Evolutionary conservation across 768 basidiomycete species (phyloP).

Genomic region (Psilocybe tampanensis): DNA sequence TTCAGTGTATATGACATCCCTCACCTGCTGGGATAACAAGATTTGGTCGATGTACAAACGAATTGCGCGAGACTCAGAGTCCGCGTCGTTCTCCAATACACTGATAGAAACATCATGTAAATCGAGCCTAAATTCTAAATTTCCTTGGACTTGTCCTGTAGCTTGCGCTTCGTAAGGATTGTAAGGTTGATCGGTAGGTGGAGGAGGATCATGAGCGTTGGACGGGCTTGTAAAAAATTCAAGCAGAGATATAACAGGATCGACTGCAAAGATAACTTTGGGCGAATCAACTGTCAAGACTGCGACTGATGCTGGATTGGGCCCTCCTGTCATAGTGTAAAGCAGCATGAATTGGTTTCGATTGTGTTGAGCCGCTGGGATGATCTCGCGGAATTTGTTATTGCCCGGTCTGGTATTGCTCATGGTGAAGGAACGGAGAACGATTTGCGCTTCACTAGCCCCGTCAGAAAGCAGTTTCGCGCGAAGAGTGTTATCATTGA

Average conservation of each 20-base stretch:
- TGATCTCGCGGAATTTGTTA: conserved; percentile 91
- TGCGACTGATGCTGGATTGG: conserved; percentile 60
- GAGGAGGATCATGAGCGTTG: conserved; percentile 1
- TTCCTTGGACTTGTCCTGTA: conserved; percentile 10
- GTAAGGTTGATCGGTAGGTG: conserved; percentile 1
- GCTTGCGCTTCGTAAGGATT: neutral
- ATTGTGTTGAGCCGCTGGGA: conserved; percentile 87
- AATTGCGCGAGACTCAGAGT: conserved; percentile 83
- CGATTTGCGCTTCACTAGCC: conserved; percentile 83
- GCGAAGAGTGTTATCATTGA: conserved; percentile 78
- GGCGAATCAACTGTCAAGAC: conserved; percentile 92
- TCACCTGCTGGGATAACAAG: conserved; percentile 88
- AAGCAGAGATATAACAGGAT: conserved; percentile 87
- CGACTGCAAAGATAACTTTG: conserved; percentile 87
- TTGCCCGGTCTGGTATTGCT: conserved; percentile 82
- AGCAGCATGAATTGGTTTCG: conserved; percentile 94
- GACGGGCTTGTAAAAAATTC: conserved; percentile 78
- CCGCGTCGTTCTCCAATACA: conserved; percentile 83
- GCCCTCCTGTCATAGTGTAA: conserved; percentile 74
- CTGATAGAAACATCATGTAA: conserved; percentile 88
- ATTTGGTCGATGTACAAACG: conserved; percentile 82
- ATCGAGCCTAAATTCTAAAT: conserved; percentile 76
- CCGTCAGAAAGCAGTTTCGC: conserved; percentile 83
- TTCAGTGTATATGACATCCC: neutral
- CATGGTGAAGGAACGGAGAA: conserved; percentile 91